A percentile compares a stretch with the other conserved stretches of the same genome.
phyloP scores from a whole-genome alignment of 2,329 filamentous ascomycete genomes.

The Dactylella cylindrospora region DNA sequence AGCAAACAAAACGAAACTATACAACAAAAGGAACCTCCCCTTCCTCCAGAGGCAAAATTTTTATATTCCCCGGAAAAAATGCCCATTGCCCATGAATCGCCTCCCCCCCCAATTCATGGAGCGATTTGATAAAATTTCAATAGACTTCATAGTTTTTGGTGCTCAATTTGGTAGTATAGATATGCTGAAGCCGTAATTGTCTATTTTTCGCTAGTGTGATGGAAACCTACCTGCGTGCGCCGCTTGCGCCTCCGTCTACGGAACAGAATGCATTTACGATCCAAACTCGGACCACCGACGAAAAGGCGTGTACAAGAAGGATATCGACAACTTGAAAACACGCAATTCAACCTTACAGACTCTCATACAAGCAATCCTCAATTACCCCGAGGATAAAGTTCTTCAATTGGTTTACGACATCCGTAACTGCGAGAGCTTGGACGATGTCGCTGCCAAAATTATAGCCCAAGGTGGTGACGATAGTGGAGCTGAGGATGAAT shows the following conservation, averaged over 20 bases:
- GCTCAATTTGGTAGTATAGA: neutral
- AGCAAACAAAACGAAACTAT: conserved; percentile 9
- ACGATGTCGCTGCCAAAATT: conserved; percentile 64
- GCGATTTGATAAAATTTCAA: too few relatives aligned
- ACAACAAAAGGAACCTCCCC: neutral
- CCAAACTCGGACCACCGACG: conserved; percentile 93
- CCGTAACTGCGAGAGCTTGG: conserved; percentile 75
- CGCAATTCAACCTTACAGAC: conserved; percentile 84
- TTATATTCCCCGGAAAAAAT: conserved; percentile 2
- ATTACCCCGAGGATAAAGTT: conserved; percentile 78
- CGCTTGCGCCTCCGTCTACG: conserved; percentile 92
- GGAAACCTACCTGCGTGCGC: conserved; percentile 88
- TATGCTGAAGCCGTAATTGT: neutral
- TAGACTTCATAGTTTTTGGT: neutral
- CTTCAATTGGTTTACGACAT: conserved; percentile 79
- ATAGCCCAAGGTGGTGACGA: conserved; percentile 58
- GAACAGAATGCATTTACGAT: conserved; percentile 88
- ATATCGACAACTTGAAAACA: conserved; percentile 83
- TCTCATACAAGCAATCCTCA: conserved; percentile 88
- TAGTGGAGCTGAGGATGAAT: conserved; percentile 51
- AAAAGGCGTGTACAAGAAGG: conserved; percentile 95
- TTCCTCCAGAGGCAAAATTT: neutral
- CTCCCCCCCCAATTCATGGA: too few relatives aligned
- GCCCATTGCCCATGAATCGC: neutral
- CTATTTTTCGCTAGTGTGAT: conserved; percentile 78